Evolutionary conservation across 495 filamentous ascomycete genomes (phyloP).

Genomic region (Penicillium samsonianum): DNA sequence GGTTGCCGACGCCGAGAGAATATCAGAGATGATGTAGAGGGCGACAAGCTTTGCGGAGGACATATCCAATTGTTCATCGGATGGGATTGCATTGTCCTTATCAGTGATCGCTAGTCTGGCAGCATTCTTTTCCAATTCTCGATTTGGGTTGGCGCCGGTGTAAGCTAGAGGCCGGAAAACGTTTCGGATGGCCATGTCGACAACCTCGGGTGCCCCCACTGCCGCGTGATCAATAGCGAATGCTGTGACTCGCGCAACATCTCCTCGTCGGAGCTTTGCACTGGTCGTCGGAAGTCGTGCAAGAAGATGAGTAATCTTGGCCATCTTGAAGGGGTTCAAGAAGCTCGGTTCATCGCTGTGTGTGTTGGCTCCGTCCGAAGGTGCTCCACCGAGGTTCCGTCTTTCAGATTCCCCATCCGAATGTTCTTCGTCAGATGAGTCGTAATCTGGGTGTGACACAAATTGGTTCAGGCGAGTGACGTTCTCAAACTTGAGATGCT

Average conservation of each 20-base stretch:
- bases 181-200: slow-evolving; percentile 82
- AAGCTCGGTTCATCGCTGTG: slow-evolving; percentile 64
- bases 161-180: slow-evolving; percentile 68
- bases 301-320: slow-evolving; percentile 77
- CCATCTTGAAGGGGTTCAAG: slow-evolving; percentile 81
- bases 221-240: slow-evolving; percentile 91
- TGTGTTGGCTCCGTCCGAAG: slow-evolving; percentile 43
- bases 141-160: slow-evolving; percentile 60
- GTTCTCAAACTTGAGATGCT: slow-evolving; percentile 70
- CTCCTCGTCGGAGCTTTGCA: slow-evolving; percentile 75
- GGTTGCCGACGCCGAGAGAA: slow-evolving; percentile 80
- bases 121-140: slow-evolving; percentile 40
- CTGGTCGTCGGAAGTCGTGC: slow-evolving; percentile 77
- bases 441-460: slow-evolving; percentile 79
- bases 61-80: slow-evolving; percentile 58
- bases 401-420: slow-evolving; percentile 71
- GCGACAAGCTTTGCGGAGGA: slow-evolving; percentile 77
- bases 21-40: slow-evolving; percentile 84
- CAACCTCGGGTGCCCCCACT: slow-evolving; percentile 79
- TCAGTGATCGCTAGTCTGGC: slow-evolving; percentile 19
- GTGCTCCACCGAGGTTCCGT: slow-evolving; percentile 54
- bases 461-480: slow-evolving; percentile 72
- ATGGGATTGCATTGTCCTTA: slow-evolving; percentile 19
- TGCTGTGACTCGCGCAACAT: slow-evolving; percentile 80
- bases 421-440: slow-evolving; percentile 85